These are phyloP conservation scores for Xylaria sp. DNA, from an alignment of 2,329 filamentous ascomycete genomes.

Conservation along the genomic window DNA sequence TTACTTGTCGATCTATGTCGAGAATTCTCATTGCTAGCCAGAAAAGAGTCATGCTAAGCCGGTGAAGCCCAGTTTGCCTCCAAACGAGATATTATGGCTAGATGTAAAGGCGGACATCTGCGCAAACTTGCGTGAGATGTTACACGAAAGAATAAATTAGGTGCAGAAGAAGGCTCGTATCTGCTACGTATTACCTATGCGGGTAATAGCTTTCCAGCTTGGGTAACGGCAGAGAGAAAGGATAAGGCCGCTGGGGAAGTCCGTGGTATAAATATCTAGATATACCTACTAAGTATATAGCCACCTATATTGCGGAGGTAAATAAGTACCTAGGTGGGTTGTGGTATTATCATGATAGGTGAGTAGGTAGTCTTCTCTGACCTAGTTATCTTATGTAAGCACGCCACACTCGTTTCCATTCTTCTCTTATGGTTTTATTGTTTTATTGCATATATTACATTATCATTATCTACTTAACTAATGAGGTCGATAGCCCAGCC, in stretches of 20 bases:
- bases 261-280: too few relatives aligned
- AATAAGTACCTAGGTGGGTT: not conserved
- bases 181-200: not conserved
- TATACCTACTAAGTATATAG: not conserved
- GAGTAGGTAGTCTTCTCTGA: not conserved
- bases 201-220: not conserved
- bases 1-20: not conserved
- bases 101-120: not conserved
- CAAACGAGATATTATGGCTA: slow-evolving; percentile 2
- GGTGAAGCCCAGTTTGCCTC: slow-evolving; percentile 21
- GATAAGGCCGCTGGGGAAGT: not conserved
- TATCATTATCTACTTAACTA: not conserved
- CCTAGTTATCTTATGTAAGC: not conserved
- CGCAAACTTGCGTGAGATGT: not conserved
- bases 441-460: not conserved
- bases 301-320: not conserved
- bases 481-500: not conserved
- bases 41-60: slow-evolving; percentile 1
- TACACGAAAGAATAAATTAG: not conserved
- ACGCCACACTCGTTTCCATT: not conserved
- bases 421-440: too few relatives aligned
- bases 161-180: not conserved
- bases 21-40: not conserved
- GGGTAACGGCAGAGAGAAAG: not conserved
- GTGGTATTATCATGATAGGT: not conserved